A percentile compares a stretch with the other conserved stretches of the same genome.
Evolutionary conservation across 2,329 filamentous ascomycete genomes (phyloP).

Genomic region (Tympanopsis confertula): DNA sequence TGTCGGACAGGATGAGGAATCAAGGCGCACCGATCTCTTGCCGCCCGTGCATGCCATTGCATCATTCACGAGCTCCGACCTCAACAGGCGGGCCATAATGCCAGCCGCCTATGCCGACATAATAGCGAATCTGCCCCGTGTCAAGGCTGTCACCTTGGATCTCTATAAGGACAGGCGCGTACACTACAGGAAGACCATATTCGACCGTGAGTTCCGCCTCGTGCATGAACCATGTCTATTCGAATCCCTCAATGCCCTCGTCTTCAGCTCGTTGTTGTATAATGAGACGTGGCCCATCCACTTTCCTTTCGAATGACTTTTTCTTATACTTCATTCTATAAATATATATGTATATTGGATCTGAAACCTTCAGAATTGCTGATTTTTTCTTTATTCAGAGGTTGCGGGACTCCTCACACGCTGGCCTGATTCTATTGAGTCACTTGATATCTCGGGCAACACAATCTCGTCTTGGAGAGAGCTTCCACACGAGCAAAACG

Average conservation of each 20-base stretch:
- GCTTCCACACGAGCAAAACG: constrained; percentile 9
- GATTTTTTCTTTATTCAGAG: too few species aligned
- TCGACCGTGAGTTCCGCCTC: constrained; percentile 4
- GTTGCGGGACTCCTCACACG: constrained; percentile 5
- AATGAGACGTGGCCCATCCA: too few species aligned
- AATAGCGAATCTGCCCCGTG: constrained; percentile 6
- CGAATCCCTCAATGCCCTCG: too few species aligned
- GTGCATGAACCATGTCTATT: background rate
- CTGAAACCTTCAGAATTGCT: too few species aligned
- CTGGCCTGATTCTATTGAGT: constrained; percentile 8
- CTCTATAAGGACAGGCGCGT: constrained; percentile 6
- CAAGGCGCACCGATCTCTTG: constrained; percentile 5
- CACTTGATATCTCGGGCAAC: constrained; percentile 7
- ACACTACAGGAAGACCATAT: constrained; percentile 4
- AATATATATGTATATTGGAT: too few species aligned
- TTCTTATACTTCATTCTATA: too few species aligned
- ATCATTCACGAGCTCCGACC: constrained; percentile 6
- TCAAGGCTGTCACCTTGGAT: constrained; percentile 6
- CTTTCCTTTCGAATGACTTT: too few species aligned
- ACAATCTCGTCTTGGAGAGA: constrained; percentile 9
- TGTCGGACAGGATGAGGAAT: constrained; percentile 7
- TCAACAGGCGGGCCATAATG: constrained; percentile 8
- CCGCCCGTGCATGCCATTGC: constrained; percentile 8
- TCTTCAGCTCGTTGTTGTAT: too few species aligned
- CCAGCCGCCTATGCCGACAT: constrained; percentile 10